phyloP scores from a whole-genome alignment of 2,329 filamentous ascomycete species.

The Falciphora oryzae region DNA sequence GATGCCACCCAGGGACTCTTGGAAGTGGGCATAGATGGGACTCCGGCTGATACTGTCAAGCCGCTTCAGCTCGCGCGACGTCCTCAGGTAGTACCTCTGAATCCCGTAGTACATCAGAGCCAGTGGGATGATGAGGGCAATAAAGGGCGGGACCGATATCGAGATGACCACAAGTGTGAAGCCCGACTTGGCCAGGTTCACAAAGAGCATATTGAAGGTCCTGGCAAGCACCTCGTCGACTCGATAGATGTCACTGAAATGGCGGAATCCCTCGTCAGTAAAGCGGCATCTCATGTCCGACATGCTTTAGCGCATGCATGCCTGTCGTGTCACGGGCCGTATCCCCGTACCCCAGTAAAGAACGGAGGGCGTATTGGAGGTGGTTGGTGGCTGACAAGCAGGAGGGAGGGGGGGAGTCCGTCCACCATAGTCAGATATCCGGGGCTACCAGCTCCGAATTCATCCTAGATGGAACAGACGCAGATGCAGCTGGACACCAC shows the following conservation, averaged over 20 bases:
- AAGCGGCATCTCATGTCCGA: neutral
- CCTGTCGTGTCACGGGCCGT: too few relatives aligned
- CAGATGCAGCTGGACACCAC: neutral
- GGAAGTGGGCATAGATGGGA: constrained; percentile 97
- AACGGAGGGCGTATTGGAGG: neutral
- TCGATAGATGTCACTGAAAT: constrained; percentile 62
- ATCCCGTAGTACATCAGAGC: constrained; percentile 81
- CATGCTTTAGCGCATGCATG: neutral
- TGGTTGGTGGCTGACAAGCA: neutral
- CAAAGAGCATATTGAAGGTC: constrained; percentile 95
- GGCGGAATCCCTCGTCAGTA: constrained; percentile 3
- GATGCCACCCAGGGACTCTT: constrained; percentile 90
- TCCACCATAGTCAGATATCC: neutral
- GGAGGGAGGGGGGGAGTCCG: neutral
- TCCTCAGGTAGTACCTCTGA: constrained; percentile 93
- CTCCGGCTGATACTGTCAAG: constrained; percentile 92
- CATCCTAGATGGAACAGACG: too few relatives aligned
- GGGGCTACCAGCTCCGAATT: too few relatives aligned
- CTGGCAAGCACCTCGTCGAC: constrained; percentile 92
- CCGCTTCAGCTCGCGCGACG: constrained; percentile 92
- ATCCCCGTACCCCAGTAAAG: too few relatives aligned
- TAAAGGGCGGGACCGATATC: constrained; percentile 71
- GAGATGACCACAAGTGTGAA: constrained; percentile 89
- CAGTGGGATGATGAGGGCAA: constrained; percentile 75
- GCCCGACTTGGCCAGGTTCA: constrained; percentile 64